These are phyloP conservation scores for Clitocybe nebularis DNA, from an alignment of 1,284 basidiomycete genomes.

Conservation along the genomic window DNA sequence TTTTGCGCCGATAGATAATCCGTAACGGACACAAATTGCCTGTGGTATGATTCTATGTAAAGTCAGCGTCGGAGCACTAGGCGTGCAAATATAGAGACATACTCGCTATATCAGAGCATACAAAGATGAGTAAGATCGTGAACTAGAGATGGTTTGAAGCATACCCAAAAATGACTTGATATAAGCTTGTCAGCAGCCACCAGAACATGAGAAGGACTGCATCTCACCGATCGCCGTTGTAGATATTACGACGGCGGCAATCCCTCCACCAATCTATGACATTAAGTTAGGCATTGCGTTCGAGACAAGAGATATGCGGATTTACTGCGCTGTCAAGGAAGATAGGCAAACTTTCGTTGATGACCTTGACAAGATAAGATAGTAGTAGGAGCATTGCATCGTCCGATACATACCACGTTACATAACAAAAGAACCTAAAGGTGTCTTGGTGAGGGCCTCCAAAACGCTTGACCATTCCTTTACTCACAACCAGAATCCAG, in stretches of 20 bases:
- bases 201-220: background rate
- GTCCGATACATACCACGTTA: constrained; percentile 66
- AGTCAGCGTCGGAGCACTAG: background rate
- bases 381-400: background rate
- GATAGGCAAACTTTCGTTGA: constrained; percentile 92
- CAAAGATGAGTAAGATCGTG: background rate
- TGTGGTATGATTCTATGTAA: constrained; percentile 80
- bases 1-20: constrained; percentile 82
- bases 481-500: constrained; percentile 88
- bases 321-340: constrained; percentile 86
- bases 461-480: no score
- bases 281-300: background rate
- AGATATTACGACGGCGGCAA: constrained; percentile 81
- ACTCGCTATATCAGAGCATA: constrained; percentile 30
- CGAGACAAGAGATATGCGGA: constrained; percentile 1
- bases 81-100: constrained; percentile 31
- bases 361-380: constrained; percentile 52
- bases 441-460: no score
- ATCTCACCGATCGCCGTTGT: constrained; percentile 76
- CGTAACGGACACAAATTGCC: constrained; percentile 85
- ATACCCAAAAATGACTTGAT: constrained; percentile 79
- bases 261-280: constrained; percentile 54
- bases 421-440: constrained; percentile 71
- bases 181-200: background rate
- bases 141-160: constrained; percentile 16